Conservation (phyloP, 805 yeast species). For the Candida krabiensis region DNA sequence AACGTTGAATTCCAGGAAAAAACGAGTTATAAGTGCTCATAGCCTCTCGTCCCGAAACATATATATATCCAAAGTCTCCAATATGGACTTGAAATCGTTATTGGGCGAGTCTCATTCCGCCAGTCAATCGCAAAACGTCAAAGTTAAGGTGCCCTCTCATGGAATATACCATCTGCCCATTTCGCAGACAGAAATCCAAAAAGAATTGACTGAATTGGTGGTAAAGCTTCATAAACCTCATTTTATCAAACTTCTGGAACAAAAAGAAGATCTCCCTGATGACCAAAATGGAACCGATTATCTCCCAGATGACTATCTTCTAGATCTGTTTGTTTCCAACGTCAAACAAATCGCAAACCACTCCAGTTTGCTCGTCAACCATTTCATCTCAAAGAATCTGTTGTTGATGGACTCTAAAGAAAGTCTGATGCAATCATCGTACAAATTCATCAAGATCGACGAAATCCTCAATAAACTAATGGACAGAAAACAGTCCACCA, state of each 20-base stretch:
- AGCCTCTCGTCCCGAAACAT: too few relatives aligned
- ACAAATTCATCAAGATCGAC: conserved; percentile 59
- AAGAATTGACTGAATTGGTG: conserved; percentile 42
- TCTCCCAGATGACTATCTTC: conserved; percentile 32
- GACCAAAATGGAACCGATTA: conserved; percentile 7
- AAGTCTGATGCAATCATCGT: conserved; percentile 51
- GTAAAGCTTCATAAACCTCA: conserved; percentile 40
- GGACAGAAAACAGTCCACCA: conserved; percentile 22
- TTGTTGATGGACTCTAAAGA: conserved; percentile 65
- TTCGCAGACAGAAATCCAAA: conserved; percentile 43
- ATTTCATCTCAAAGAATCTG: conserved; percentile 71
- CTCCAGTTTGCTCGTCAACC: conserved; percentile 72
- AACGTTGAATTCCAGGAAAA: too few relatives aligned
- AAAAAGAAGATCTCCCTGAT: conserved; percentile 1
- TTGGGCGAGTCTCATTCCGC: conserved; percentile 1
- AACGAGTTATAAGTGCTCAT: too few relatives aligned
- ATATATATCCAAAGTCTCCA: too few relatives aligned
- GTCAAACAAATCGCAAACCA: conserved; percentile 56
- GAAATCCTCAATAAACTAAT: conserved; percentile 41
- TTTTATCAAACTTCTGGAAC: conserved; percentile 14
- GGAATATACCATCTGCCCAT: conserved; percentile 38
- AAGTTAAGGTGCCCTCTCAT: conserved; percentile 12
- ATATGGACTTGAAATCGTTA: conserved; percentile 8
- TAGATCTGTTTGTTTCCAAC: conserved; percentile 45
- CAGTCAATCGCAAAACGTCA: neutral